These are phyloP conservation scores for Serendipita indica DNA, from an alignment of 768 basidiomycete genomes.

Conservation along the genomic window DNA sequence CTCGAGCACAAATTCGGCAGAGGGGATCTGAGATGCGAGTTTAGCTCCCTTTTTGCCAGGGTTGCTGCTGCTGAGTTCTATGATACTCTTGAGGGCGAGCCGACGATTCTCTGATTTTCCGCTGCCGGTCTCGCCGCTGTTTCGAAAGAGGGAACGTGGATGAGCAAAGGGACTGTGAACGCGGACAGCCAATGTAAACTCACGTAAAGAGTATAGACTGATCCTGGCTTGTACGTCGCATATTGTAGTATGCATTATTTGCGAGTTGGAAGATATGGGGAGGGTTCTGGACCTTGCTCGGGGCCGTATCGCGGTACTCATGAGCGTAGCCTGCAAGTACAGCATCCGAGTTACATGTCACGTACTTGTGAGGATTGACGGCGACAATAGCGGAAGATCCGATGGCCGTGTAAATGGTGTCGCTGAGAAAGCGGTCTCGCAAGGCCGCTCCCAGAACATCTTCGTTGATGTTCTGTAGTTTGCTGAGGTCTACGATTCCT, in stretches of 20 bases:
- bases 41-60: slow-evolving; percentile 92
- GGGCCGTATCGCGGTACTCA: slow-evolving; percentile 61
- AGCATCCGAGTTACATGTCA: slow-evolving; percentile 69
- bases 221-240: slow-evolving; percentile 86
- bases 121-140: slow-evolving; percentile 80
- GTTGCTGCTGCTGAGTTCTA: slow-evolving; percentile 78
- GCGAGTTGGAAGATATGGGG: slow-evolving; percentile 91
- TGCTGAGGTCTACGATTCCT: slow-evolving; percentile 52
- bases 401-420: slow-evolving; percentile 63
- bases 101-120: slow-evolving; percentile 88
- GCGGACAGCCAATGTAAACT: slow-evolving; percentile 19
- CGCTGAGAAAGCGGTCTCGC: slow-evolving; percentile 74
- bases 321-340: slow-evolving; percentile 73
- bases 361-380: slow-evolving; percentile 87
- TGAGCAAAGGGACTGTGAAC: background rate
- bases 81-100: slow-evolving; percentile 78
- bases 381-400: slow-evolving; percentile 64
- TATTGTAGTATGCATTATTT: slow-evolving; percentile 88
- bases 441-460: slow-evolving; percentile 74
- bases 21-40: slow-evolving; percentile 71
- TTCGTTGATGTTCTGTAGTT: slow-evolving; percentile 55
- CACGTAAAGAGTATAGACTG: slow-evolving; percentile 80
- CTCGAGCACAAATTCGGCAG: slow-evolving; percentile 90
- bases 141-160: background rate
- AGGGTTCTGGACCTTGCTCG: slow-evolving; percentile 40